Percentiles rank a stretch among this genome's conserved stretches.
phyloP scores from a whole-genome alignment of 2,329 filamentous ascomycete species.

The Microthyrium microscopicum region DNA sequence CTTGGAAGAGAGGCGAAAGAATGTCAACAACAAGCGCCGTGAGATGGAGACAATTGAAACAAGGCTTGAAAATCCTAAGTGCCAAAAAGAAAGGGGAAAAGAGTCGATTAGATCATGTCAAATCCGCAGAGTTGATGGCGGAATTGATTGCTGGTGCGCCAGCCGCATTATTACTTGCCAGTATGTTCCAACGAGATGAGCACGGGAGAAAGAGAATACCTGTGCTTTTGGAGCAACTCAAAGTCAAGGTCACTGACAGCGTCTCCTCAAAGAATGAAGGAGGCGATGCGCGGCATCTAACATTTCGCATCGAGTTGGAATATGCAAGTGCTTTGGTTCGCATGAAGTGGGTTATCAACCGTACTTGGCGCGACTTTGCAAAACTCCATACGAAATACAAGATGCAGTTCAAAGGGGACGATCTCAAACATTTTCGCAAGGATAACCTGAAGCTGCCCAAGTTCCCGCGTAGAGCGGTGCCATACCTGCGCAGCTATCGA shows the following conservation, averaged over 20 bases:
- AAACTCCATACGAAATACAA: slow-evolving; percentile 93
- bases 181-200: slow-evolving; percentile 95
- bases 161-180: slow-evolving; percentile 83
- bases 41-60: slow-evolving; percentile 87
- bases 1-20: slow-evolving; percentile 29
- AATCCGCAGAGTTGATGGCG: slow-evolving; percentile 91
- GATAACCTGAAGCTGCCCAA: slow-evolving; percentile 62
- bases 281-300: slow-evolving; percentile 68
- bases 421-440: slow-evolving; percentile 33
- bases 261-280: slow-evolving; percentile 44
- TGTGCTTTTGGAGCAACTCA: slow-evolving; percentile 86
- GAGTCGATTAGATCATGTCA: slow-evolving; percentile 71
- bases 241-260: slow-evolving; percentile 72
- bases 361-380: slow-evolving; percentile 75
- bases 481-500: slow-evolving; percentile 38
- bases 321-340: slow-evolving; percentile 90
- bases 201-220: slow-evolving; percentile 90
- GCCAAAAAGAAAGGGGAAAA: slow-evolving; percentile 68
- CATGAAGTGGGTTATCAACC: slow-evolving; percentile 90
- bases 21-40: slow-evolving; percentile 41
- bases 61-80: slow-evolving; percentile 61
- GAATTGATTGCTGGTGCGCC: slow-evolving; percentile 85
- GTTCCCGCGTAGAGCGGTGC: slow-evolving; percentile 60
- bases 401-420: slow-evolving; percentile 64
- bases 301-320: slow-evolving; percentile 84